Conservation (phyloP, 1,284 basidiomycete genomes). For the Ceratobasidium sp. region DNA sequence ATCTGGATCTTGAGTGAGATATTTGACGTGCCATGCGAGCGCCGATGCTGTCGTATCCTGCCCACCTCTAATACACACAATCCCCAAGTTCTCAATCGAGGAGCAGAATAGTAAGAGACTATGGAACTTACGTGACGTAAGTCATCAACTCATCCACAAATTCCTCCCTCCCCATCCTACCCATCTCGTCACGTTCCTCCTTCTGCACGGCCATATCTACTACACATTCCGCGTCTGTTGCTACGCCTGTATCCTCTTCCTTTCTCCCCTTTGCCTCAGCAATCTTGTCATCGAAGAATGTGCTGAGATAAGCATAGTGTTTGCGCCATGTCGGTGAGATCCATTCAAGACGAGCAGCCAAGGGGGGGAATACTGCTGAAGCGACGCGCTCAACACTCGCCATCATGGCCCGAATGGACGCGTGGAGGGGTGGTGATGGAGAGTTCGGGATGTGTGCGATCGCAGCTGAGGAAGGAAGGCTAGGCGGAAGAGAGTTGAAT, state of each 20-base stretch:
- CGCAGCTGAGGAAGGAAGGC: neutral
- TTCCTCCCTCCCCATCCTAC: neutral
- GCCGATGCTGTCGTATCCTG: slow-evolving; percentile 31
- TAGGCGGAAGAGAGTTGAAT: neutral
- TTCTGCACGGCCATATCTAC: slow-evolving; percentile 30
- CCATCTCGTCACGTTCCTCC: neutral
- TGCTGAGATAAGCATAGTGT: neutral
- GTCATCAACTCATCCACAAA: slow-evolving; percentile 25
- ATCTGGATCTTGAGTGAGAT: slow-evolving; percentile 3
- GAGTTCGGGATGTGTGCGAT: neutral
- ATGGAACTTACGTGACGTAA: slow-evolving; percentile 7
- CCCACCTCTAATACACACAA: slow-evolving; percentile 1
- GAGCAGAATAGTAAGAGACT: neutral
- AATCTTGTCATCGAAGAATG: slow-evolving; percentile 1
- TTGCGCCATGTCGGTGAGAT: slow-evolving; percentile 27
- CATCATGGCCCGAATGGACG: slow-evolving; percentile 13
- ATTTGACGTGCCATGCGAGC: slow-evolving; percentile 16
- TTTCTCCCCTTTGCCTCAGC: neutral
- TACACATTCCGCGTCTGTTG: slow-evolving; percentile 33
- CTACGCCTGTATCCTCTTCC: neutral
- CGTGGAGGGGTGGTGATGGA: slow-evolving; percentile 8
- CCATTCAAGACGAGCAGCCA: slow-evolving; percentile 9
- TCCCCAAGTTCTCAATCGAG: neutral
- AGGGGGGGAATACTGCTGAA: neutral
- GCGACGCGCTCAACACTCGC: neutral